phyloP scores from a whole-genome alignment of 495 filamentous ascomycete species.

The Aspergillus hancockii region DNA sequence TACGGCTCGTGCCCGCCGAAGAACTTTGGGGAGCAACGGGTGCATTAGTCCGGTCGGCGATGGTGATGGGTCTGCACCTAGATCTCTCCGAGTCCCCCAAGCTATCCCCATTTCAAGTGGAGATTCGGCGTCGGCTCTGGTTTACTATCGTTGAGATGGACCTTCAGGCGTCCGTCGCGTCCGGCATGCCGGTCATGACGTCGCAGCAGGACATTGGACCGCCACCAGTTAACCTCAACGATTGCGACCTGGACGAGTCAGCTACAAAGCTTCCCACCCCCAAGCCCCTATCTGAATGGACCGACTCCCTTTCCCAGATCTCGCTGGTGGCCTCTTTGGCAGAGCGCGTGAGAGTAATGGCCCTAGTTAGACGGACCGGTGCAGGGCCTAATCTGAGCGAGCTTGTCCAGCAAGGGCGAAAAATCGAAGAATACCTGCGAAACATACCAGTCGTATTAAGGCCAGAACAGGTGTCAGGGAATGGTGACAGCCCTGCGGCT shows the following conservation, averaged over 20 bases:
- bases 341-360: conserved; percentile 21
- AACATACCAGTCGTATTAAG: conserved; percentile 14
- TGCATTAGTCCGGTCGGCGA: conserved; percentile 53
- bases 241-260: conserved; percentile 42
- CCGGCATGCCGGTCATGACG: conserved; percentile 42
- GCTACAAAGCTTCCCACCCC: conserved; percentile 33
- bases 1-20: conserved; percentile 38
- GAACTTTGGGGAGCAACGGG: conserved; percentile 60
- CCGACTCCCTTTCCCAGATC: conserved; percentile 28
- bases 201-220: conserved; percentile 28
- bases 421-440: conserved; percentile 18
- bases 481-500: not conserved
- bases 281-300: conserved; percentile 19
- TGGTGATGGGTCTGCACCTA: conserved; percentile 61
- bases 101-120: conserved; percentile 33
- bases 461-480: conserved; percentile 2
- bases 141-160: conserved; percentile 47
- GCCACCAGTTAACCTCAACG: conserved; percentile 37
- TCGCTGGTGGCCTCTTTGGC: conserved; percentile 20
- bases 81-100: conserved; percentile 39
- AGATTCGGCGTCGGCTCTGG: conserved; percentile 44
- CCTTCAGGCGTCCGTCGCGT: conserved; percentile 37
- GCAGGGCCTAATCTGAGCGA: conserved; percentile 13
- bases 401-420: conserved; percentile 14
- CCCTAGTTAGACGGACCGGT: conserved; percentile 7